phyloP scores from a whole-genome alignment of 1,284 basidiomycete species.

The Fomitiporia mediterranea region DNA sequence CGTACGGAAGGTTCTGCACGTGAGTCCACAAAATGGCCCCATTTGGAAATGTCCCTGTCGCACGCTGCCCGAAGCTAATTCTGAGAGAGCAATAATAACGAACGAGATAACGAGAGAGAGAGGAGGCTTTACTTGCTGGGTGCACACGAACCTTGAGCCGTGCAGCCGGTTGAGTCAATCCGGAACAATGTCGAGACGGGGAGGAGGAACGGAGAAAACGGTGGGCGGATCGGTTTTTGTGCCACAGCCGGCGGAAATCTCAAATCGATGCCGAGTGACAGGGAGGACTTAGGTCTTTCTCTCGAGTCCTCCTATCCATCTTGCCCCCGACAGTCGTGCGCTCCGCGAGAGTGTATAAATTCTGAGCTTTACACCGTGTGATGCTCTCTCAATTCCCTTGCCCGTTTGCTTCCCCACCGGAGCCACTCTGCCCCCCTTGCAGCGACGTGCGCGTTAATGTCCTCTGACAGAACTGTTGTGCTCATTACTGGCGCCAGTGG shows the following conservation, averaged over 20 bases:
- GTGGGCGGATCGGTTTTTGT: neutral
- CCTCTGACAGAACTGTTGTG: slow-evolving; percentile 31
- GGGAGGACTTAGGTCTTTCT: neutral
- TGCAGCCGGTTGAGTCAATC: neutral
- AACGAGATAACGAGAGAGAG: too few species aligned
- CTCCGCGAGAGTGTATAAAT: neutral
- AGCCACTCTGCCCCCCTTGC: too few species aligned
- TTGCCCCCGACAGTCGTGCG: neutral
- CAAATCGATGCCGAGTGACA: neutral
- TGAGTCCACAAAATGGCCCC: too few species aligned
- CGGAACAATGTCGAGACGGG: neutral
- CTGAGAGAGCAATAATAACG: too few species aligned
- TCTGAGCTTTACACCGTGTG: neutral
- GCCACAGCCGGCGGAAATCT: neutral
- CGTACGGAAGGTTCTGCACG: too few species aligned
- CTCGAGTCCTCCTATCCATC: neutral
- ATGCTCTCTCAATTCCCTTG: neutral
- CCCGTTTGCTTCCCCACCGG: too few species aligned
- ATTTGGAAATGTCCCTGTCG: too few species aligned
- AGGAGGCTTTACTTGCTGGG: too few species aligned
- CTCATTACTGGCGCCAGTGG: slow-evolving; percentile 58
- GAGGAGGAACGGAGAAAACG: neutral
- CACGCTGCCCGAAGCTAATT: too few species aligned
- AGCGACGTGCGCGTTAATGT: too few species aligned
- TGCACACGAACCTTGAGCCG: too few species aligned